These are phyloP conservation scores for Phytophthora sojae DNA, from an alignment of 352 stramenopile species.

Conservation along the genomic window DNA sequence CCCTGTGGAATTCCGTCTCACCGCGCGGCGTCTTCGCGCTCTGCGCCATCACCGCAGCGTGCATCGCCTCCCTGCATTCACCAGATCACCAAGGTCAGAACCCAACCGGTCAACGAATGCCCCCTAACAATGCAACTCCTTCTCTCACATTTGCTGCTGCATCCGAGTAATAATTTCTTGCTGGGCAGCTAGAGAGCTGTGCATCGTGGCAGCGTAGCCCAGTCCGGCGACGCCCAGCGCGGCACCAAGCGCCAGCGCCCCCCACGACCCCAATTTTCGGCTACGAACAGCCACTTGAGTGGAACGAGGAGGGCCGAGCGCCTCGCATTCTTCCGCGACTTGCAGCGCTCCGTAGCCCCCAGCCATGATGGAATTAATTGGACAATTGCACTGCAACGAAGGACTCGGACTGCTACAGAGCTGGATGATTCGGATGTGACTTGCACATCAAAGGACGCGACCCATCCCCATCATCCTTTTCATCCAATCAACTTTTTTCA, in stretches of 20 bases:
- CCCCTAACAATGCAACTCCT: not conserved
- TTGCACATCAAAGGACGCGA: slow-evolving; percentile 24
- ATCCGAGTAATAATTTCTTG: slow-evolving; percentile 45
- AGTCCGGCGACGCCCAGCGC: slow-evolving; percentile 42
- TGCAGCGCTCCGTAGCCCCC: slow-evolving; percentile 15
- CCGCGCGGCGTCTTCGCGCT: slow-evolving; percentile 30
- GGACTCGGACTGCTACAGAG: slow-evolving; percentile 13
- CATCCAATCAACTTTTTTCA: not conserved
- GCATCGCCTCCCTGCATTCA: slow-evolving; percentile 53
- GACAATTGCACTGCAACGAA: not conserved
- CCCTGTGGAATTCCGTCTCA: slow-evolving; percentile 22
- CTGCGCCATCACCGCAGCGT: slow-evolving; percentile 42
- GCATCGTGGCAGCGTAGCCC: slow-evolving; percentile 46
- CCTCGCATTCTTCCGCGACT: slow-evolving; percentile 1
- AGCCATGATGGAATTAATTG: slow-evolving; percentile 1
- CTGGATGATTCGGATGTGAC: too few species aligned
- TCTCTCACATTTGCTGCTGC: slow-evolving; percentile 62
- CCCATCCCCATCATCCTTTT: slow-evolving; percentile 15
- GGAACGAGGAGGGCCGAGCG: slow-evolving; percentile 26
- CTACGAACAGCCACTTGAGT: not conserved
- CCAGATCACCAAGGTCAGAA: not conserved
- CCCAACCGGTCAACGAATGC: not conserved
- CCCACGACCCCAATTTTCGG: slow-evolving; percentile 21
- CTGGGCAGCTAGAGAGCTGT: slow-evolving; percentile 49
- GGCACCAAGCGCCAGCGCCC: slow-evolving; percentile 43